Percentiles rank a stretch among this genome's conserved stretches.
Conservation (phyloP, 2,329 filamentous ascomycete genomes). For the Raffaelea ambrosiae region DNA sequence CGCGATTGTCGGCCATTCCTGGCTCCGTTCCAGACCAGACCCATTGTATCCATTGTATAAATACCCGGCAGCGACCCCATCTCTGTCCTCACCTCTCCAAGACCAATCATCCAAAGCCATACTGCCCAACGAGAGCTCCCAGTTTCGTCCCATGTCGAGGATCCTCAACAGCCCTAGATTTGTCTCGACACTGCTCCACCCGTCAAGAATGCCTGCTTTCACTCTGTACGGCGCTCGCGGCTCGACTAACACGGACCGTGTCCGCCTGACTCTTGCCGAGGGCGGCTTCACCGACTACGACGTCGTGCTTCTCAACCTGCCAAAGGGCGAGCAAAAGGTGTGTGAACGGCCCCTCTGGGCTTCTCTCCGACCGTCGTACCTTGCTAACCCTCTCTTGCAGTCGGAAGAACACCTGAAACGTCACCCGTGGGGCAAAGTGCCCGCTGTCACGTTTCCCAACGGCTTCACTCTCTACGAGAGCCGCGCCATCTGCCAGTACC, state of each 20-base stretch:
- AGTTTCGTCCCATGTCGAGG: too few species aligned
- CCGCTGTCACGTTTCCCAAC: conserved; percentile 26
- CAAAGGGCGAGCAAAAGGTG: conserved; percentile 33
- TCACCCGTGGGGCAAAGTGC: conserved; percentile 34
- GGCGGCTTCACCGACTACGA: conserved; percentile 34
- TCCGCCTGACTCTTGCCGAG: conserved; percentile 32
- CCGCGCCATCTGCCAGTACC: conserved; percentile 37
- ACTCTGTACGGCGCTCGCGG: conserved; percentile 30
- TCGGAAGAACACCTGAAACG: conserved; percentile 26
- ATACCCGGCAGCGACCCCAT: too few species aligned
- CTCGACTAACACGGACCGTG: conserved; percentile 33
- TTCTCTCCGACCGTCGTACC: too few species aligned
- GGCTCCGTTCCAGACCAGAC: too few species aligned
- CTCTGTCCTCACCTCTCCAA: too few species aligned
- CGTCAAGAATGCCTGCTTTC: conserved; percentile 33
- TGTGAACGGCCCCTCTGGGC: too few species aligned
- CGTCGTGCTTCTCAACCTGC: conserved; percentile 26
- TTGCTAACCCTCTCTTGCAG: conserved; percentile 17
- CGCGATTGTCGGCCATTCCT: too few species aligned
- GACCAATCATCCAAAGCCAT: too few species aligned
- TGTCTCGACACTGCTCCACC: too few species aligned
- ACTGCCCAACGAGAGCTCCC: too few species aligned
- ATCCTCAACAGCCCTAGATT: too few species aligned
- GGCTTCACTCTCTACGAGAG: conserved; percentile 38
- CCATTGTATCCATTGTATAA: too few species aligned